These are phyloP conservation scores for Inga oerstediana DNA, from an alignment of 306 rosid genomes.

Conservation along the genomic window DNA sequence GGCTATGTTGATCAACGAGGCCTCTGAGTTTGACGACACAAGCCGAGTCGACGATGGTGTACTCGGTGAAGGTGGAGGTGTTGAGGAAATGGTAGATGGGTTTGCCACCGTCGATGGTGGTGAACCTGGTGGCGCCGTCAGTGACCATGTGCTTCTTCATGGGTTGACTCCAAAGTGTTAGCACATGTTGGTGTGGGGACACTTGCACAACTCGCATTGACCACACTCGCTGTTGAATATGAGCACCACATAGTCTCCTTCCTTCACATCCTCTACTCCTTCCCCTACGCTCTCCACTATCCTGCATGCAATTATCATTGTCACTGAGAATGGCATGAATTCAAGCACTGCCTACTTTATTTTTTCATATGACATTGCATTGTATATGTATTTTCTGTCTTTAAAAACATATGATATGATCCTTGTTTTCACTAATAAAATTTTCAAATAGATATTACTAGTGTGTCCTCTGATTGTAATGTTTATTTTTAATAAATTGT, in stretches of 20 bases:
- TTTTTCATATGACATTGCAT: too few species aligned
- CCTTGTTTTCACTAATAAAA: too few species aligned
- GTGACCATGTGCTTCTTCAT: slow-evolving; percentile 55
- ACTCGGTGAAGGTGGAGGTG: slow-evolving; percentile 82
- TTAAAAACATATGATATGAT: too few species aligned
- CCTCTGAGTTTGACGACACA: slow-evolving; percentile 48
- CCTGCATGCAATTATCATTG: slow-evolving; percentile 25
- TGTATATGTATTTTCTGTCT: too few species aligned
- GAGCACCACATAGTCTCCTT: slow-evolving; percentile 68
- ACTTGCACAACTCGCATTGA: slow-evolving; percentile 51
- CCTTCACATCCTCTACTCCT: slow-evolving; percentile 62
- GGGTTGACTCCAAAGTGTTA: slow-evolving; percentile 57
- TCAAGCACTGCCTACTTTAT: too few species aligned
- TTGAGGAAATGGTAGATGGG: slow-evolving; percentile 80
- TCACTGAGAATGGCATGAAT: too few species aligned
- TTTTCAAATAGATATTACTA: too few species aligned
- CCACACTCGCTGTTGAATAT: slow-evolving; percentile 88
- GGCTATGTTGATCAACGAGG: background rate
- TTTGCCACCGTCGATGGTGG: slow-evolving; percentile 38
- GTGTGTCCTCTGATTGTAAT: too few species aligned
- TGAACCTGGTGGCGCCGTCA: slow-evolving; percentile 62
- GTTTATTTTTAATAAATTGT: too few species aligned
- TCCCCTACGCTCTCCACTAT: slow-evolving; percentile 87
- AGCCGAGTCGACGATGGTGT: slow-evolving; percentile 70
- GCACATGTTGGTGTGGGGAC: slow-evolving; percentile 57